Evolutionary conservation across 73 alveolate genomes (phyloP).

Genomic region (Paramecium biaurelia): DNA sequence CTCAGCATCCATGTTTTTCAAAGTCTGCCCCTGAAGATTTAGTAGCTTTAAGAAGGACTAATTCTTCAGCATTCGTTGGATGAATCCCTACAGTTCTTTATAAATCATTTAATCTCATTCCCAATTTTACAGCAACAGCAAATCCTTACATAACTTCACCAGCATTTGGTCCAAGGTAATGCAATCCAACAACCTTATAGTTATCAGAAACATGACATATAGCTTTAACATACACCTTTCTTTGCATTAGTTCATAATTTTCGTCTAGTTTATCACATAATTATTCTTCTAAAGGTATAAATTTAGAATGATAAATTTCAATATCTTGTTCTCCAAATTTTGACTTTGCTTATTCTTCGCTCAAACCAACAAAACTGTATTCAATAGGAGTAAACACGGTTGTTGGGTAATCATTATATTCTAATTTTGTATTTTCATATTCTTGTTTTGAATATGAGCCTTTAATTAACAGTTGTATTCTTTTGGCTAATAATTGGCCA

Average conservation of each 20-base stretch:
- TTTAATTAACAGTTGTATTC: conserved; percentile 59
- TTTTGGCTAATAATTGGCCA: conserved; percentile 74
- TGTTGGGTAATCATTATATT: conserved; percentile 86
- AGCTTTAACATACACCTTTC: conserved; percentile 78
- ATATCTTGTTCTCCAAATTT: conserved; percentile 84
- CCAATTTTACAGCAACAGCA: conserved; percentile 94
- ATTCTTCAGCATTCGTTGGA: conserved; percentile 97
- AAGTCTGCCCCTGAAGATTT: conserved; percentile 86
- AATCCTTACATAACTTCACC: conserved; percentile 93
- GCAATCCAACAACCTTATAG: conserved; percentile 88
- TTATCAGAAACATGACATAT: conserved; percentile 71
- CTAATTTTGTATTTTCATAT: conserved; percentile 64
- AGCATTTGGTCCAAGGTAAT: conserved; percentile 87
- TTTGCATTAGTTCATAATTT: conserved; percentile 45
- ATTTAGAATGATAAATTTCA: conserved; percentile 88
- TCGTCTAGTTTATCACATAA: conserved; percentile 43
- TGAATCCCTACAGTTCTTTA: conserved; percentile 94
- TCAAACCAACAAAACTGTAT: conserved; percentile 86
- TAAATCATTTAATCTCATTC: conserved; percentile 87
- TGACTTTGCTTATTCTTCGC: conserved; percentile 84
- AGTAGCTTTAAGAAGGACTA: conserved; percentile 79
- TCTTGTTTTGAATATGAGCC: background rate
- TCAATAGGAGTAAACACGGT: conserved; percentile 89
- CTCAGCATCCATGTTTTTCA: conserved; percentile 94
- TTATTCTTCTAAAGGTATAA: conserved; percentile 81